A percentile compares a stretch with the other conserved stretches of the same genome.
Conservation (phyloP, 495 filamentous ascomycete genomes). For the Articulospora tetracladia region DNA sequence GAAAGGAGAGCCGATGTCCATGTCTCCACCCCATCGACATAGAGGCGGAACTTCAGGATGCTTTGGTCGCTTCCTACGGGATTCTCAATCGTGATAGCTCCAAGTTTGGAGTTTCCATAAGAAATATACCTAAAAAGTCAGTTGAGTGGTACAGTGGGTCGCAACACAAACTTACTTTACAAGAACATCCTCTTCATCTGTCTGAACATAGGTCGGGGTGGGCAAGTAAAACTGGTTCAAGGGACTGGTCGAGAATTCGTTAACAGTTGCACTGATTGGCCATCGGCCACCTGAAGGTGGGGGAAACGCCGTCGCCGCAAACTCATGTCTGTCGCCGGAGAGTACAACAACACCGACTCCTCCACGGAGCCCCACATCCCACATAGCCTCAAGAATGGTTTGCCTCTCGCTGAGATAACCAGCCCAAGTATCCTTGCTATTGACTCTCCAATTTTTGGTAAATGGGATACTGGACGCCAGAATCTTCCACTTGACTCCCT, state of each 20-base stretch:
- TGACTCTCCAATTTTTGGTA: slow-evolving; percentile 92
- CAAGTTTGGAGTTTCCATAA: slow-evolving; percentile 86
- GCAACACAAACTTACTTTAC: slow-evolving; percentile 60
- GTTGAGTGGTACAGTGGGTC: slow-evolving; percentile 5
- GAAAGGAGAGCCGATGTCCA: slow-evolving; percentile 67
- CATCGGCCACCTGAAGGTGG: slow-evolving; percentile 56
- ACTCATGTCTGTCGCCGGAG: slow-evolving; percentile 91
- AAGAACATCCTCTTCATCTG: slow-evolving; percentile 69
- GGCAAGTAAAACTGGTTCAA: slow-evolving; percentile 92
- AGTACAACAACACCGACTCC: slow-evolving; percentile 78
- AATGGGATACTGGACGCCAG: slow-evolving; percentile 85
- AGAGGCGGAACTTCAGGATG: slow-evolving; percentile 76
- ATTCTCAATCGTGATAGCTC: slow-evolving; percentile 77
- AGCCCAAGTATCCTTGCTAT: slow-evolving; percentile 84
- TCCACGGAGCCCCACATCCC: slow-evolving; percentile 65
- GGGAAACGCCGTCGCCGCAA: slow-evolving; percentile 85
- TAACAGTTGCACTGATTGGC: slow-evolving; percentile 57
- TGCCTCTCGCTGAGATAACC: slow-evolving; percentile 79
- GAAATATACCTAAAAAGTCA: slow-evolving; percentile 61
- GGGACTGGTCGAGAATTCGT: slow-evolving; percentile 87
- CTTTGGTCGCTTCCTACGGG: slow-evolving; percentile 51
- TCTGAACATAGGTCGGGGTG: slow-evolving; percentile 74
- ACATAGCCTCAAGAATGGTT: slow-evolving; percentile 83
- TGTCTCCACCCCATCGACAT: slow-evolving; percentile 70
- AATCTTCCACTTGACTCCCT: slow-evolving; percentile 89